Percentiles rank a stretch among this genome's conserved stretches.
Conservation (phyloP, 2,329 filamentous ascomycete species). For the Neocatenulostroma microsporum region DNA sequence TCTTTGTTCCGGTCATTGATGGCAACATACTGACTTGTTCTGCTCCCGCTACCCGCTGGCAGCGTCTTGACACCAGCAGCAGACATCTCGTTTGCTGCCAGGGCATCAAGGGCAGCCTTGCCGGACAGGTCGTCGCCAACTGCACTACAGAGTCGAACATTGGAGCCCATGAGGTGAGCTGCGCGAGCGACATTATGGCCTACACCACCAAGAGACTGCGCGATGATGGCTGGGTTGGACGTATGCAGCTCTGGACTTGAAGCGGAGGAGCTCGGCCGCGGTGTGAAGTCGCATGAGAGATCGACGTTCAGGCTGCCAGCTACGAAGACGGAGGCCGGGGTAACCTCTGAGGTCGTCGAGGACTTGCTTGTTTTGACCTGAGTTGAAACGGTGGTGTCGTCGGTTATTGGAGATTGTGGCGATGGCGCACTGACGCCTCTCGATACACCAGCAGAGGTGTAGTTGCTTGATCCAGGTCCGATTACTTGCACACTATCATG, state of each 20-base stretch:
- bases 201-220: slow-evolving; percentile 80
- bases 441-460: slow-evolving; percentile 17
- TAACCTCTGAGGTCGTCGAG: no score
- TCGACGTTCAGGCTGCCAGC: slow-evolving; percentile 88
- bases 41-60: slow-evolving; percentile 38
- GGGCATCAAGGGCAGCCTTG: slow-evolving; percentile 58
- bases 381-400: no score
- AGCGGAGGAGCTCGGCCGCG: slow-evolving; percentile 35
- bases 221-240: slow-evolving; percentile 77
- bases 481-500: slow-evolving; percentile 6
- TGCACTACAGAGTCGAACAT: slow-evolving; percentile 68
- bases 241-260: slow-evolving; percentile 55
- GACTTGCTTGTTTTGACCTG: no score
- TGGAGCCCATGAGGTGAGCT: slow-evolving; percentile 59
- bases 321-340: slow-evolving; percentile 67
- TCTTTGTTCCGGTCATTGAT: slow-evolving; percentile 79
- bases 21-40: slow-evolving; percentile 86
- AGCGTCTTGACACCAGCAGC: slow-evolving; percentile 52
- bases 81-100: slow-evolving; percentile 58
- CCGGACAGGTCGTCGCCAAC: slow-evolving; percentile 75
- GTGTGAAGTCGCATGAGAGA: slow-evolving; percentile 69
- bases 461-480: slow-evolving; percentile 12
- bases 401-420: no score
- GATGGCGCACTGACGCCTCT: slow-evolving; percentile 11
- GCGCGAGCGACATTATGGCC: slow-evolving; percentile 87